These are phyloP conservation scores for Fusarium mundagurra DNA, from an alignment of 2,329 filamentous ascomycete genomes.

Conservation along the genomic window DNA sequence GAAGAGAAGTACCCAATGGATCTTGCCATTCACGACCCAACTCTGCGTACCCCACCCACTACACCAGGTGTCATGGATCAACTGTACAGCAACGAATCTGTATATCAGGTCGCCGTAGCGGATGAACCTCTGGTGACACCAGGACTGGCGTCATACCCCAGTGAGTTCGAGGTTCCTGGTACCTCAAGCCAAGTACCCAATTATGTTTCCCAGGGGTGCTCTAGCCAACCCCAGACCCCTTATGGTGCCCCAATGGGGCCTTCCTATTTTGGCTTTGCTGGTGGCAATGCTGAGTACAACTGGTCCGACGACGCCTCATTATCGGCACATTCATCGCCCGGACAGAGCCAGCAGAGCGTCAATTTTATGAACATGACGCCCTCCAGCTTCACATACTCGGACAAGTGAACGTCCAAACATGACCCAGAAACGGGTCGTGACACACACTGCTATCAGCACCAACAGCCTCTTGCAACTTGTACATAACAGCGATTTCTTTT, in stretches of 20 bases:
- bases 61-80: slow-evolving; percentile 60
- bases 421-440: background rate
- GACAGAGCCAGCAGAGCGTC: slow-evolving; percentile 44
- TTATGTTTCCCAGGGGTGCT: slow-evolving; percentile 54
- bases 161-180: slow-evolving; percentile 56
- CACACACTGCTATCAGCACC: background rate
- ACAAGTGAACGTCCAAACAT: slow-evolving; percentile 22
- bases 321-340: slow-evolving; percentile 48
- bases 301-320: slow-evolving; percentile 60
- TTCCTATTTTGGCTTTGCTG: slow-evolving; percentile 52
- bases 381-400: slow-evolving; percentile 41
- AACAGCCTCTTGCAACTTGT: slow-evolving; percentile 12
- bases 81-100: slow-evolving; percentile 53
- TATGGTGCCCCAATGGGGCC: slow-evolving; percentile 56
- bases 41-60: slow-evolving; percentile 63
- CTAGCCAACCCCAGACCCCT: slow-evolving; percentile 61
- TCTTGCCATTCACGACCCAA: slow-evolving; percentile 52
- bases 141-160: slow-evolving; percentile 55
- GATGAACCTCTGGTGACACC: slow-evolving; percentile 63
- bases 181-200: slow-evolving; percentile 55
- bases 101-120: slow-evolving; percentile 51
- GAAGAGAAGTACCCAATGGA: slow-evolving; percentile 46
- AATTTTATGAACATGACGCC: slow-evolving; percentile 52
- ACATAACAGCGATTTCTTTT: slow-evolving; percentile 28
- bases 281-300: slow-evolving; percentile 59